Conservation (phyloP, 805 yeast genomes). For the Monosporozyma aquatica region DNA sequence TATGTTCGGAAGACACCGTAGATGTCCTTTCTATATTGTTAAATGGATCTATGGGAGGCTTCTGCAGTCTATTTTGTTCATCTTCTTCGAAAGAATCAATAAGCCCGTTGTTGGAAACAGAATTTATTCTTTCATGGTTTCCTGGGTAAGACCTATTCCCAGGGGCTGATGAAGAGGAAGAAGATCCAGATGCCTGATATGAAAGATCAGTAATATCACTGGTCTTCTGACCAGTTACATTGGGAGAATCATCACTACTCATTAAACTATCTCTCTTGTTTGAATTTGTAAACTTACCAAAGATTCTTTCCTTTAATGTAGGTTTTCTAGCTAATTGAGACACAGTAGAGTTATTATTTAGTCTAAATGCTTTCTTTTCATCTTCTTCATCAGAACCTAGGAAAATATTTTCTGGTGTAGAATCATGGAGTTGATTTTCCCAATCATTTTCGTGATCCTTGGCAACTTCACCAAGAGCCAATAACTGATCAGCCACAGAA, state of each 20-base stretch:
- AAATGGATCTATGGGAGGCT: conserved; percentile 5
- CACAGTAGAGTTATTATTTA: conserved; percentile 29
- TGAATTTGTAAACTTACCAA: conserved; percentile 18
- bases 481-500: conserved; percentile 41
- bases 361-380: conserved; percentile 15
- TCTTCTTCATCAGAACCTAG: conserved; percentile 14
- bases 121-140: conserved; percentile 16
- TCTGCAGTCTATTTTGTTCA: conserved; percentile 2
- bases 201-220: conserved; percentile 5
- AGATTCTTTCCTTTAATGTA: conserved; percentile 18
- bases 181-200: conserved; percentile 4
- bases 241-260: not conserved
- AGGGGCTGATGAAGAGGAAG: conserved; percentile 5
- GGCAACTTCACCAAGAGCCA: conserved; percentile 73
- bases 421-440: conserved; percentile 43
- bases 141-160: conserved; percentile 16
- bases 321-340: conserved; percentile 11
- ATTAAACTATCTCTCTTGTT: conserved; percentile 2
- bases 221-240: conserved; percentile 2
- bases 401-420: conserved; percentile 15
- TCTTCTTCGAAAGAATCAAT: conserved; percentile 21
- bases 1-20: too few species aligned
- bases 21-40: conserved; percentile 9
- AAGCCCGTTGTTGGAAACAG: conserved; percentile 25
- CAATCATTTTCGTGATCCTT: conserved; percentile 68